These are phyloP conservation scores for Rhipidocladum racemiflorum DNA, from an alignment of 176 grass and related monocot genomes.

Conservation along the genomic window DNA sequence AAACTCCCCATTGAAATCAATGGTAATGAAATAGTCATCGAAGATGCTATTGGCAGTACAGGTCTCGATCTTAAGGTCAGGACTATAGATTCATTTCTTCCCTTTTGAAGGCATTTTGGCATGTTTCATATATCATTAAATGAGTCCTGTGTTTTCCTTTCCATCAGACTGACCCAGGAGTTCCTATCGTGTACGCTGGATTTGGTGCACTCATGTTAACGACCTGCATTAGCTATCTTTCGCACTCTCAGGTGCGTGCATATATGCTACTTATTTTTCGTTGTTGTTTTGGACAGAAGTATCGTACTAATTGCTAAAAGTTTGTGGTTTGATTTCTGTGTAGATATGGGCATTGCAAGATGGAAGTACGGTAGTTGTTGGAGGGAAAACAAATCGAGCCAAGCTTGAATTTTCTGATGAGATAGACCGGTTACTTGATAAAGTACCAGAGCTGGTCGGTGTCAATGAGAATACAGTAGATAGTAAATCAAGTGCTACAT, in stretches of 20 bases:
- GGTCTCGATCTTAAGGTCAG: conserved; percentile 91
- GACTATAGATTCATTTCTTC: neutral
- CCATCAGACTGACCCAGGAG: conserved; percentile 83
- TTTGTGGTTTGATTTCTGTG: neutral
- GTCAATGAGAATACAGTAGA: conserved; percentile 33
- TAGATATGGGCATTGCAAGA: conserved; percentile 99
- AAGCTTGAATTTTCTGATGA: conserved; percentile 88
- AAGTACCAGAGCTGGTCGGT: conserved; percentile 72
- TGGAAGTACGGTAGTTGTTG: conserved; percentile 67
- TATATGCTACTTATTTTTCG: neutral
- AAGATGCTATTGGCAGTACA: conserved; percentile 92
- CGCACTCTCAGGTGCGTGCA: conserved; percentile 72
- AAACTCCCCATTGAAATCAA: conserved; percentile 91
- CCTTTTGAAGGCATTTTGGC: neutral
- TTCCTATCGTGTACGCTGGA: conserved; percentile 92
- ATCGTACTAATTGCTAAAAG: neutral
- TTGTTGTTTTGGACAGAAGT: neutral
- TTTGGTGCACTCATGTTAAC: conserved; percentile 97
- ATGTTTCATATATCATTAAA: neutral
- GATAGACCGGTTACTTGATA: conserved; percentile 72
- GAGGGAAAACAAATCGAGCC: conserved; percentile 84
- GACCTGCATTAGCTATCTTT: conserved; percentile 88
- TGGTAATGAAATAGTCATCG: conserved; percentile 90
- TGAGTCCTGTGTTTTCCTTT: neutral
- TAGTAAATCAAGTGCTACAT: conserved; percentile 26